These are phyloP conservation scores for Rubia balearica DNA, from an alignment of 305 asterid species.

Conservation along the genomic window DNA sequence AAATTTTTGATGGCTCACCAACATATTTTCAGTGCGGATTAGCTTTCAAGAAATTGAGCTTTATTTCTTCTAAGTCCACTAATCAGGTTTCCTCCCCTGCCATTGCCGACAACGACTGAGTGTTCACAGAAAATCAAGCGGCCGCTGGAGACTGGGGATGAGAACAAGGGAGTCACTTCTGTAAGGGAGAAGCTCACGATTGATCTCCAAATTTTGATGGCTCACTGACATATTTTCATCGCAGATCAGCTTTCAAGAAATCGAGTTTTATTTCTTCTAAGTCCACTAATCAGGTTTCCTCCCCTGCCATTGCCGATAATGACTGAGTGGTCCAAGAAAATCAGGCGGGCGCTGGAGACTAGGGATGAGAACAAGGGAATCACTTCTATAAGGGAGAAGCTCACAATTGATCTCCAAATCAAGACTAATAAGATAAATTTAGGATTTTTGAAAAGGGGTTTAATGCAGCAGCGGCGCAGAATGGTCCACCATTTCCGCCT, in stretches of 20 bases:
- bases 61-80: constrained; percentile 14
- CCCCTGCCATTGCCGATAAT: not conserved
- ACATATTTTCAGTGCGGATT: constrained; percentile 17
- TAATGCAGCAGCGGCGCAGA: constrained; percentile 8
- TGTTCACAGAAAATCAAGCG: constrained; percentile 22
- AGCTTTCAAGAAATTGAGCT: constrained; percentile 14
- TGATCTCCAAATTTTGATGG: constrained; percentile 18
- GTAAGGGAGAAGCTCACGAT: constrained; percentile 64
- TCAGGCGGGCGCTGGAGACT: constrained; percentile 16
- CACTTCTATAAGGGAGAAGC: constrained; percentile 63
- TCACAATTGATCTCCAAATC: constrained; percentile 71
- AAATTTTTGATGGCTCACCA: constrained; percentile 5
- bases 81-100: not conserved
- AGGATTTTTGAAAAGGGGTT: constrained; percentile 44
- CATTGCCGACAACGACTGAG: constrained; percentile 8
- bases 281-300: constrained; percentile 10
- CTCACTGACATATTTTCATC: constrained; percentile 13
- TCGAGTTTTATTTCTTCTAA: constrained; percentile 12
- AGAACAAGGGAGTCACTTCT: constrained; percentile 56
- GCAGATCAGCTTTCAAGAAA: constrained; percentile 16
- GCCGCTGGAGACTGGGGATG: constrained; percentile 22
- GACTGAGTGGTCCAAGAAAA: constrained; percentile 23
- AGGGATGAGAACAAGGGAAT: constrained; percentile 47
- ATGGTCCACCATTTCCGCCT: constrained; percentile 22
- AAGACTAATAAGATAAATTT: constrained; percentile 59